Percentiles rank a stretch among this genome's conserved stretches.
phyloP scores from a whole-genome alignment of 2,329 filamentous ascomycete genomes.

The Lachnellula arida region DNA sequence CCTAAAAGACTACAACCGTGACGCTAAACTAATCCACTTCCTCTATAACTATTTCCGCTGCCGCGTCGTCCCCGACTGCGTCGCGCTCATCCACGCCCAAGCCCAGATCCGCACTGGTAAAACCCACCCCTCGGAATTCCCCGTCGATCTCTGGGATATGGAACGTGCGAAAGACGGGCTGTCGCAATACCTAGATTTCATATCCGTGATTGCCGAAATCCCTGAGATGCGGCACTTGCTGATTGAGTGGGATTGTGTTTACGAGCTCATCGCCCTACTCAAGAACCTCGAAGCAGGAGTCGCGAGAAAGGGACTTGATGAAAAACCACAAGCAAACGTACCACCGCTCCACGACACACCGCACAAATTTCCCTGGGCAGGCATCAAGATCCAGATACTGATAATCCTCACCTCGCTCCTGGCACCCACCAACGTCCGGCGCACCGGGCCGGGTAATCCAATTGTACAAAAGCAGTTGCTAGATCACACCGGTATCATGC shows the following conservation, averaged over 20 bases:
- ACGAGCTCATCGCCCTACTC: conserved; percentile 81
- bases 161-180: conserved; percentile 93
- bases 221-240: conserved; percentile 77
- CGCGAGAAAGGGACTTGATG: conserved; percentile 69
- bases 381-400: conserved; percentile 89
- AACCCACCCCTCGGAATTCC: conserved; percentile 79
- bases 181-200: conserved; percentile 90
- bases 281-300: conserved; percentile 85
- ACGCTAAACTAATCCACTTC: conserved; percentile 71
- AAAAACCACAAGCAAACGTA: conserved; percentile 32
- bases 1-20: conserved; percentile 49
- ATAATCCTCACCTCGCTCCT: conserved; percentile 85
- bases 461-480: conserved; percentile 86
- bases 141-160: conserved; percentile 95
- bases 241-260: conserved; percentile 86
- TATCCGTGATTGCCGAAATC: conserved; percentile 83
- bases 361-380: conserved; percentile 60
- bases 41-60: conserved; percentile 89
- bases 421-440: conserved; percentile 66
- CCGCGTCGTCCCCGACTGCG: conserved; percentile 89
- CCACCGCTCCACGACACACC: conserved; percentile 57
- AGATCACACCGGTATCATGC: conserved; percentile 77
- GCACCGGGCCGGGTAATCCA: conserved; percentile 58
- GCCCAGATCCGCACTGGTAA: conserved; percentile 77
- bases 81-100: conserved; percentile 90